Conservation (phyloP, 2,329 filamentous ascomycete genomes). For the Aspergillus sp. region DNA sequence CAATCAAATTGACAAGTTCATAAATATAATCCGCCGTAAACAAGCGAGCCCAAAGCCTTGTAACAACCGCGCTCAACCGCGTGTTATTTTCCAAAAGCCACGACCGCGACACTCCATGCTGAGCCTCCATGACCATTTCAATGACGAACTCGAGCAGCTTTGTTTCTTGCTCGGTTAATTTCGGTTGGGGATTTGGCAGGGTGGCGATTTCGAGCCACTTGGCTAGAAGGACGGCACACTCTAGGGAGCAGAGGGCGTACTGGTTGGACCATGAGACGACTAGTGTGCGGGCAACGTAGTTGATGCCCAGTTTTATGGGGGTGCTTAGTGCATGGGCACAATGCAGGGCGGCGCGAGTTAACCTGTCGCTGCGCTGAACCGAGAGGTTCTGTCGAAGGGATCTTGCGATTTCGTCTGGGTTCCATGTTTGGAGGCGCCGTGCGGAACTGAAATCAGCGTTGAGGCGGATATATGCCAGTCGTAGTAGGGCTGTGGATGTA, state of each 20-base stretch:
- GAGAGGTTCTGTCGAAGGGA: constrained; percentile 31
- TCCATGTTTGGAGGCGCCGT: constrained; percentile 32
- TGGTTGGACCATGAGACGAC: constrained; percentile 59
- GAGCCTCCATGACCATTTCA: constrained; percentile 38
- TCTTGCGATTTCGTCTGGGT: constrained; percentile 30
- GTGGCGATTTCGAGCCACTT: constrained; percentile 44
- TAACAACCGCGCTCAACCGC: constrained; percentile 31
- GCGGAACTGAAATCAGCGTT: constrained; percentile 36
- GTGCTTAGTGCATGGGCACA: constrained; percentile 57
- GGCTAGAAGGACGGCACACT: constrained; percentile 55
- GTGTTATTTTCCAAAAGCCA: constrained; percentile 35
- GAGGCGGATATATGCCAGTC: constrained; percentile 34
- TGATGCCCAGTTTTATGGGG: constrained; percentile 55
- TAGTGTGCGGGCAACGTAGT: constrained; percentile 55
- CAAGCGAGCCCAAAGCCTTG: constrained; percentile 34
- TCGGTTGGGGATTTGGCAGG: constrained; percentile 23
- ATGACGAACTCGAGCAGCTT: constrained; percentile 36
- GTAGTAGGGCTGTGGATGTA: constrained; percentile 33
- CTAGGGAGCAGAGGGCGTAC: constrained; percentile 56
- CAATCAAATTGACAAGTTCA: constrained; percentile 37
- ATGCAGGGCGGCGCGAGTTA: constrained; percentile 52
- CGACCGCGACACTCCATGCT: constrained; percentile 30
- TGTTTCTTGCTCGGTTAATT: constrained; percentile 32
- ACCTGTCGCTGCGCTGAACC: constrained; percentile 48
- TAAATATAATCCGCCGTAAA: constrained; percentile 39